Base-by-base conservation (phyloP, 352 stramenopile species). In the Globisporangium sylvaticum region DNA sequence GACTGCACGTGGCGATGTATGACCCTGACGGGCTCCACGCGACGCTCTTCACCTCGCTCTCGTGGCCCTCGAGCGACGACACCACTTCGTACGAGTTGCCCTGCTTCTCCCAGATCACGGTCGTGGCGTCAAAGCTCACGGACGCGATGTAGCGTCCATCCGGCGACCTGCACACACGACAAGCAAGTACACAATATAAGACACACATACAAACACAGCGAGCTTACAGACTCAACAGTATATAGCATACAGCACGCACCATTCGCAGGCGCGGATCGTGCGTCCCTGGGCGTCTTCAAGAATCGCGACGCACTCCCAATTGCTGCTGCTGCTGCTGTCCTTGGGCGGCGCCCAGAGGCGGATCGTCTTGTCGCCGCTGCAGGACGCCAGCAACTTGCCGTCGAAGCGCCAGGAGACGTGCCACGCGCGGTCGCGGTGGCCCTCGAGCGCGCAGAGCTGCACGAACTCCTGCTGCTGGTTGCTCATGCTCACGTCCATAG, bases 11-110 rank as follows among this genome's bases (percentile, higher is more conserved):
- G n/a, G 97, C 97, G 31, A 99, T 73, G 52, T 98, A 90, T 24
- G 86, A 80, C 0, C 94, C 97, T 12, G 92, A 97, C 1, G 83
- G 74, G 73, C 96, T 99, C 96, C 96, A 99, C 27, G 88, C 81
- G 18, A 99, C 87, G 74, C 85, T 94, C 76, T 99, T 99, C 32
- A 99, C 94, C 84, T 99, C 97, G 77, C 95, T 98, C 66, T 99
- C 97, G 78, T 99, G 97, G 56, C 97, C 97, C 80, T 99, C 97
- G 2, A 99, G 81, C 70, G 94, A 97, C 42, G 97, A 94, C 27
- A 98, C 91, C 53, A 95, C 88, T 76, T 99, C 95, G 83, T 97
- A 99, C 64, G 78, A 85, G 14, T 74, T 73, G 63, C 73, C 81
- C 59, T 91, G 83, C 63, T 92, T 92, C 71, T 98, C 85, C 96